phyloP scores from a whole-genome alignment of 1,284 basidiomycete genomes.

The Malassezia yamatoensis region DNA sequence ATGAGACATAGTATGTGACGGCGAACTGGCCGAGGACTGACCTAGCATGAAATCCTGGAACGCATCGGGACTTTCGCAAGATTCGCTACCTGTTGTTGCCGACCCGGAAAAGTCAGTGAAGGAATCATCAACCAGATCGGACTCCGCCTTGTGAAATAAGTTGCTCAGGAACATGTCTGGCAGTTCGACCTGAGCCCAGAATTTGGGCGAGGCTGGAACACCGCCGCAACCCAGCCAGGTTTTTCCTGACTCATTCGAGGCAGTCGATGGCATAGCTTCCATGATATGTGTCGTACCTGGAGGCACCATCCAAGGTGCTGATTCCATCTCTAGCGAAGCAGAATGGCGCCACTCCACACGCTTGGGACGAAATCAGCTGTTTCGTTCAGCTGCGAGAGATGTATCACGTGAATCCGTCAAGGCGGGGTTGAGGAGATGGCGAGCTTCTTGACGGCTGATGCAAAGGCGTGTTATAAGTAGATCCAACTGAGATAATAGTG shows the following conservation, averaged over 20 bases:
- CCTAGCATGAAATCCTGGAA: constrained; percentile 14
- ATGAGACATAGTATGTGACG: neutral
- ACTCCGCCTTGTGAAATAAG: constrained; percentile 8
- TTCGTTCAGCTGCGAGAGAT: constrained; percentile 3
- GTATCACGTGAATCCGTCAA: constrained; percentile 4
- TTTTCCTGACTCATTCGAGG: no score
- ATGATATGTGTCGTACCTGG: neutral
- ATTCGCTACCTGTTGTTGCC: constrained; percentile 3
- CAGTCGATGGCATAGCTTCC: neutral
- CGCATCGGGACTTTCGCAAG: constrained; percentile 8
- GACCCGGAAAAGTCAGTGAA: constrained; percentile 11
- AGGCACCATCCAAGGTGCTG: neutral
- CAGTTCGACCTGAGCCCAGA: constrained; percentile 13
- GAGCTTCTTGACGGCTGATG: constrained; percentile 7
- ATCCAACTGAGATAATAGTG: constrained; percentile 4
- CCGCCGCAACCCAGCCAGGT: neutral
- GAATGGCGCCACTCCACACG: constrained; percentile 6
- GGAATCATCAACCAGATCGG: constrained; percentile 2
- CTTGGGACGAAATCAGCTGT: constrained; percentile 18
- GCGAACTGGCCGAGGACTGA: neutral
- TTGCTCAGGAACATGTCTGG: constrained; percentile 19
- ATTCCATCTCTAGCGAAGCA: neutral
- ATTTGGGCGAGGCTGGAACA: constrained; percentile 2
- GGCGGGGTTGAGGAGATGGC: neutral
- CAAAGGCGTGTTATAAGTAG: constrained; percentile 3